These are phyloP conservation scores for Berberis thunbergii DNA, from an alignment of 164 flowering plant species.

Conservation along the genomic window DNA sequence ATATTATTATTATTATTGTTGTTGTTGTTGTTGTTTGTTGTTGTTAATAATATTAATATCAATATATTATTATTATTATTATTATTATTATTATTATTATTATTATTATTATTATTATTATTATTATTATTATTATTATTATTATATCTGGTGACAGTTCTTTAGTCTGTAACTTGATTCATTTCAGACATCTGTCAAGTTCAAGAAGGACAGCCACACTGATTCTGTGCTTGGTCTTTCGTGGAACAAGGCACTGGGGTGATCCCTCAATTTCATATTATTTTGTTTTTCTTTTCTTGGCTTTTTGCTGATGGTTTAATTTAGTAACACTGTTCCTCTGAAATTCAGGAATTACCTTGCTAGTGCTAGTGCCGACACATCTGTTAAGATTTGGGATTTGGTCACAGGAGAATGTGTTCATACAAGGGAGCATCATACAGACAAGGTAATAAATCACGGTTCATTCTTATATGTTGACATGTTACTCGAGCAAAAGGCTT, in stretches of 20 bases:
- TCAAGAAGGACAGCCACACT: background rate
- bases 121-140: too few species aligned
- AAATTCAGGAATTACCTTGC: background rate
- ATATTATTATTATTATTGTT: too few species aligned
- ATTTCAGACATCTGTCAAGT: background rate
- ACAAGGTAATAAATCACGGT: constrained; percentile 43
- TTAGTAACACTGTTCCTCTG: background rate
- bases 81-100: too few species aligned
- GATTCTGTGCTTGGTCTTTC: background rate
- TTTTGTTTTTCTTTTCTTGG: background rate
- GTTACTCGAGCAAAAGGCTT: background rate
- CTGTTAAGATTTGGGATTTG: background rate
- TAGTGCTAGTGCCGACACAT: constrained; percentile 20
- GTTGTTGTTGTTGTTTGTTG: too few species aligned
- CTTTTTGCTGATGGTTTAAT: background rate
- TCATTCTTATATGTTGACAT: background rate
- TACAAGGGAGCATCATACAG: constrained; percentile 81
- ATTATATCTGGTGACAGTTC: background rate
- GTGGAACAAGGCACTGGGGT: background rate
- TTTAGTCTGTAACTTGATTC: background rate
- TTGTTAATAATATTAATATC: too few species aligned
- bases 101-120: too few species aligned
- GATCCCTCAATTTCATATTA: background rate
- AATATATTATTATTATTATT: too few species aligned
- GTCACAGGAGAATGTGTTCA: constrained; percentile 44